Evolutionary conservation across 2,329 filamentous ascomycete genomes (phyloP).

Genomic region (Penicillium psychrosexuale): DNA sequence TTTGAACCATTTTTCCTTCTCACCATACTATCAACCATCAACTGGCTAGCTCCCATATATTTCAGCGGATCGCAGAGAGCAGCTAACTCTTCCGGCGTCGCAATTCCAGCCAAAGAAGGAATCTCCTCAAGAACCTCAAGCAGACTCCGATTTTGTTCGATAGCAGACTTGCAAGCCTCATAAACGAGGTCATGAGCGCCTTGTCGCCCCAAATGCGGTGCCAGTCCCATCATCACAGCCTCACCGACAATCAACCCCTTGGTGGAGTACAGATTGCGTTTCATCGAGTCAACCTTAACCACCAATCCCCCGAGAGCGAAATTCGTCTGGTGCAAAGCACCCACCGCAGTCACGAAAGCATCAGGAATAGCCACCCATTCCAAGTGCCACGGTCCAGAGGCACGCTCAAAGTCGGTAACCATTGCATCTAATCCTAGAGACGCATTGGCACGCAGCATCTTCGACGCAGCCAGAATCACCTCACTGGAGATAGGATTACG

Average conservation of each 20-base stretch:
- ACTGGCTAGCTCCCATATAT: background rate
- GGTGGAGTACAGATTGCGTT: background rate
- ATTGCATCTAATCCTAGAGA: background rate
- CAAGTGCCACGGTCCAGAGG: background rate
- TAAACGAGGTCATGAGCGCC: background rate
- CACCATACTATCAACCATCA: background rate
- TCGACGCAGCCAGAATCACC: background rate
- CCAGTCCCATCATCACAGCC: background rate
- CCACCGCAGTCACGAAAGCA: background rate
- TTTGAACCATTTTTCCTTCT: background rate
- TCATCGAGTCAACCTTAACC: background rate
- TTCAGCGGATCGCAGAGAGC: background rate
- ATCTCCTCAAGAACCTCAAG: background rate
- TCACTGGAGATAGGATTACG: background rate
- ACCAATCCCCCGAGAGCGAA: background rate
- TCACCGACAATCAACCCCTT: background rate
- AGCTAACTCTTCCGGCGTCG: background rate
- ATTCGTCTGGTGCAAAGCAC: background rate
- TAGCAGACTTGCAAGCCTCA: background rate
- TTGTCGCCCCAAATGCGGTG: background rate
- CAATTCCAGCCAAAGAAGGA: background rate
- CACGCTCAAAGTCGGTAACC: background rate
- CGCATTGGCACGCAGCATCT: background rate
- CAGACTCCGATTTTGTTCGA: background rate
- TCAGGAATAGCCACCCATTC: background rate